Base-by-base conservation (phyloP, 306 rosid species). In the Rubus idaeus region DNA sequence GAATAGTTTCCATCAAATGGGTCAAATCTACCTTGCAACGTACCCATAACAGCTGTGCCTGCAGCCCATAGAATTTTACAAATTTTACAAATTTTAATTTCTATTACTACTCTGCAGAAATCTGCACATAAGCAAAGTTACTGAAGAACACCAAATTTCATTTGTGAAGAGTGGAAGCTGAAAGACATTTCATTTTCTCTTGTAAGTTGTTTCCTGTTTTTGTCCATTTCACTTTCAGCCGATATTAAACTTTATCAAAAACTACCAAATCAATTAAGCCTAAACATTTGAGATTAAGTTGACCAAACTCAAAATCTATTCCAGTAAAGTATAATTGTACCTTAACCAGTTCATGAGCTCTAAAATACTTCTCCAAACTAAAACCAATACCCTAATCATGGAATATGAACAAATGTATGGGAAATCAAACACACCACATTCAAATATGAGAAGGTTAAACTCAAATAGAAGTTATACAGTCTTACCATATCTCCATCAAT, bases 21-120 rank as follows among this genome's bases (percentile, higher is more conserved):
- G 77, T 77, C 76, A 91, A 85, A 77, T 88, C 96, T 77, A 82
- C 80, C 85, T 82, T 81, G 87, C 98, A 92, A 75, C 65, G 76
- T 23, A 83, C 77, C 92, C 86, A 84, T 71, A 95, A 75, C 21
- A 84, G 74, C 80, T 89, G 89, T 23, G 88, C 97, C 99, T 95
- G 91, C 85, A 79, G 75, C n/a, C 74, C 75, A 81, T 6, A 74
- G 61, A 82, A 78, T 77, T 74, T 77, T 73, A 84, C 49, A 83
- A 82, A 78, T 77, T 74, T 77, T 73, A 84, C 49, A 83, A 73
- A 79, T 75, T 67, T 85, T 75, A 56, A 81, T 75, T 76, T 73
- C 76, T 79, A 78, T 49, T 71, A 3, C 47, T 65, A 40, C 20
- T 71, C 69, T 2, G 53, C 64, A 78, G 68, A 63, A 49, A 20